Evolutionary conservation across 1,139 yeast species (phyloP).

Genomic region (Candida sp.): DNA sequence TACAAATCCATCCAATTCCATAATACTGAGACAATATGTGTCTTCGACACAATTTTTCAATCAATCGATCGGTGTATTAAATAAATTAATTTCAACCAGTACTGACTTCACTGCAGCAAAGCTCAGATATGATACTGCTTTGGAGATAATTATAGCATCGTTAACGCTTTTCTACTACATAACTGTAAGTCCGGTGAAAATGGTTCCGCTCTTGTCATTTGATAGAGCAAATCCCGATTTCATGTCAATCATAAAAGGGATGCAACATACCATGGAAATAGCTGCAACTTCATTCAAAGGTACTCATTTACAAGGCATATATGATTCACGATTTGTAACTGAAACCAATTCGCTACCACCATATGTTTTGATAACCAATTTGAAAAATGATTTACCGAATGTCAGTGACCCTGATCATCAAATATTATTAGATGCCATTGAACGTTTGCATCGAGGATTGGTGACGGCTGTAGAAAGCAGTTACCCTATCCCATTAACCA

Average conservation of each 20-base stretch:
- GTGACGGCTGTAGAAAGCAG: constrained; percentile 5
- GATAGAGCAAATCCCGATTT: not conserved
- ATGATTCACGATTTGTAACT: not conserved
- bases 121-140: not conserved
- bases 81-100: too few species aligned
- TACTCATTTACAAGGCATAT: not conserved
- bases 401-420: not conserved
- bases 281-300: not conserved
- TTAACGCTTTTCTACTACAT: not conserved
- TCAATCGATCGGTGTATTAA: not conserved
- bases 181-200: not conserved
- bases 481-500: constrained; percentile 23
- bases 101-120: not conserved
- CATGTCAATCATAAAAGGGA: not conserved
- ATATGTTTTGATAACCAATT: not conserved
- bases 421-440: not conserved
- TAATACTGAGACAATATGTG: not conserved
- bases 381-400: not conserved
- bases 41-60: not conserved
- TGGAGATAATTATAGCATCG: not conserved
- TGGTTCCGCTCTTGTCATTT: not conserved
- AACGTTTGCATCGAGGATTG: not conserved
- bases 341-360: not conserved
- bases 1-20: not conserved
- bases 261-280: not conserved